Conservation (phyloP, 2,329 filamentous ascomycete species). For the Aureobasidium sp. region DNA sequence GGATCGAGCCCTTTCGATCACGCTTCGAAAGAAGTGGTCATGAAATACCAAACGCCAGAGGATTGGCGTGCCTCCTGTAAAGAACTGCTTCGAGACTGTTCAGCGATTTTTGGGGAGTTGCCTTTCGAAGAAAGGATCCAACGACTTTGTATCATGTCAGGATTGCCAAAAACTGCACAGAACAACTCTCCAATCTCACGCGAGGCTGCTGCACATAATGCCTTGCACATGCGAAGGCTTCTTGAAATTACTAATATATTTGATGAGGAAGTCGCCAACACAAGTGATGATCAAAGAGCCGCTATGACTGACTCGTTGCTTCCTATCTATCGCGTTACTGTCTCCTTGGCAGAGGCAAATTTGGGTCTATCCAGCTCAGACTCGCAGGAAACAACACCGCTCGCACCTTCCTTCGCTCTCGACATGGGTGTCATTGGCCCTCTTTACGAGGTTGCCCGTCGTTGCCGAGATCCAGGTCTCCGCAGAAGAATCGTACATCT, state of each 20-base stretch:
- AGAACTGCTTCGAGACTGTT: background rate
- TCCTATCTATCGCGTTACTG: background rate
- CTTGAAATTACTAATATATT: background rate
- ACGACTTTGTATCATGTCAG: background rate
- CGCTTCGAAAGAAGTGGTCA: background rate
- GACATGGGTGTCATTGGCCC: conserved; percentile 21
- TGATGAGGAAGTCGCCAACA: background rate
- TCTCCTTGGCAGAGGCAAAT: background rate
- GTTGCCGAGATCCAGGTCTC: conserved; percentile 18
- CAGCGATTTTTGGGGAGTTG: background rate
- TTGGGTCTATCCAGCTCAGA: background rate
- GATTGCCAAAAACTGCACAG: background rate
- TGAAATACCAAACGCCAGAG: background rate
- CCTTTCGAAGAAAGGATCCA: background rate
- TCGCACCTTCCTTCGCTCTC: conserved; percentile 17
- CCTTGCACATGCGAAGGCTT: background rate
- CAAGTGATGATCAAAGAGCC: background rate
- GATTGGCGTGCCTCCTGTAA: background rate
- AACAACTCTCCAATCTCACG: background rate
- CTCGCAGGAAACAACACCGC: background rate
- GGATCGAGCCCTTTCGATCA: background rate
- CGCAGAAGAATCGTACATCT: conserved; percentile 18
- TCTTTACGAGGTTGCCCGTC: conserved; percentile 19
- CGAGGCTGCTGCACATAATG: background rate
- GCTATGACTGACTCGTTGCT: background rate